Evolutionary conservation across 192 early-diverging fungal genomes (phyloP), one percentile per base, ranked within the genome.

Genomic region (Allomyces arbusculus): DNA sequence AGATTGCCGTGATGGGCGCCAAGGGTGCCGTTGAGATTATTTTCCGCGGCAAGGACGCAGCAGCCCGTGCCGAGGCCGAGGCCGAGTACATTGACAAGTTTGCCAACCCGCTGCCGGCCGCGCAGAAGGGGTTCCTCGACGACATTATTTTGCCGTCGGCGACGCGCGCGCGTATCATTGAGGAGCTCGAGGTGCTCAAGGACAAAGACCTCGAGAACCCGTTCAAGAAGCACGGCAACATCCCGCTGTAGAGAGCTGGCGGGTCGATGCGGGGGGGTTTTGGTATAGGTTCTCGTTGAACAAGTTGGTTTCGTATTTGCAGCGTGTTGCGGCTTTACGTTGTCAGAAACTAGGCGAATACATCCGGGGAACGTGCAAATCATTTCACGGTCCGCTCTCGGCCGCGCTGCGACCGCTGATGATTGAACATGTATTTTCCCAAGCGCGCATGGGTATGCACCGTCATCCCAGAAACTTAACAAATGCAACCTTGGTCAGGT

Each of bases 1-100:
- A 97, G 73, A 93, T 97, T 73, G 94, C 94, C 55, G 94, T 97
- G 62, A 97, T 97, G 94, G 94, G 94, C 61, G 89, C 91, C 50
- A 89, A 94, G 79, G 94, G 92, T 24, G 94, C 94, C 12, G 94
- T 94, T 0, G 94, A 93, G 77, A 94, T 97, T 74, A 89, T 97
- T 68, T 95, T 91, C 82, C 75, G 91, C 33, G 61, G 33, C 28
- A 77, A 80, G 25, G 82, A 84, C 70, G 24, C 73, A 25, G 71
- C 68, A 10, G 80, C 78, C 62, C 79, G 82, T 23, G 77, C 72
- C 7, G 65, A 76, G 40, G 89, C 91, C 7, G 89, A 92, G 80
- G 80, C 82, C 23, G 90, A 95, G 74, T 93, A 96, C 67, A 85
- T 90, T 62, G 71, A 81, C 63, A 87, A 90, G 74, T 97, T 97